phyloP scores from a whole-genome alignment of 2,329 filamentous ascomycete genomes.

The Exserohilum turcica region DNA sequence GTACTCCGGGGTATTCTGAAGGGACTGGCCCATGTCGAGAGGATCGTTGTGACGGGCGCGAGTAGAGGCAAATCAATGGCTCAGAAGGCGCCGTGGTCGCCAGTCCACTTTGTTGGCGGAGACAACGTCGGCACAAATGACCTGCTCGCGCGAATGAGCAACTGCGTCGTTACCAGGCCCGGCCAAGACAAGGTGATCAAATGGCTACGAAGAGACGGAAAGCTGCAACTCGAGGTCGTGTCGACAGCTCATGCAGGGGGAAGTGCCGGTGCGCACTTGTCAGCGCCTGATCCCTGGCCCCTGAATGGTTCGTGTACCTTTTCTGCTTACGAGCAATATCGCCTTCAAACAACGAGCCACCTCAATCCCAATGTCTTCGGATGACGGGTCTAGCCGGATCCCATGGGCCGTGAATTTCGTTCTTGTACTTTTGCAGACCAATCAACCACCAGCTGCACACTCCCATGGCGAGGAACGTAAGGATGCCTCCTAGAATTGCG shows the following conservation, averaged over 20 bases:
- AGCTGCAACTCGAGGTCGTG: constrained; percentile 40
- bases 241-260: constrained; percentile 27
- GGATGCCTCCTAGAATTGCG: constrained; percentile 73
- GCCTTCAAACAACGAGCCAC: constrained; percentile 21
- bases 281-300: constrained; percentile 34
- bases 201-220: constrained; percentile 37
- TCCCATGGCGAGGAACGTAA: constrained; percentile 81
- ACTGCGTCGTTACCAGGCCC: constrained; percentile 26
- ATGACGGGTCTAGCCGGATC: constrained; percentile 91
- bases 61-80: constrained; percentile 41
- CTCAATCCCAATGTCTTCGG: constrained; percentile 64
- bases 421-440: constrained; percentile 96
- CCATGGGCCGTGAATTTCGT: constrained; percentile 97
- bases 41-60: constrained; percentile 41
- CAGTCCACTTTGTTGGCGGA: constrained; percentile 45
- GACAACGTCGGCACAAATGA: constrained; percentile 44
- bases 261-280: constrained; percentile 23
- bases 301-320: constrained; percentile 27
- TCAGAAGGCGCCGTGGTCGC: constrained; percentile 42
- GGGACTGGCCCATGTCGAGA: constrained; percentile 36
- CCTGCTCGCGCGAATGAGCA: constrained; percentile 41
- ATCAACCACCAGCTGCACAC: constrained; percentile 98
- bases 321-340: constrained; percentile 38
- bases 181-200: constrained; percentile 35
- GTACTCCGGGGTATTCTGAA: constrained; percentile 37